Percentiles rank a stretch among this genome's conserved stretches.
These are phyloP conservation scores for Alternaria angustiovoidea DNA, from an alignment of 2,329 filamentous ascomycete species.

Conservation along the genomic window DNA sequence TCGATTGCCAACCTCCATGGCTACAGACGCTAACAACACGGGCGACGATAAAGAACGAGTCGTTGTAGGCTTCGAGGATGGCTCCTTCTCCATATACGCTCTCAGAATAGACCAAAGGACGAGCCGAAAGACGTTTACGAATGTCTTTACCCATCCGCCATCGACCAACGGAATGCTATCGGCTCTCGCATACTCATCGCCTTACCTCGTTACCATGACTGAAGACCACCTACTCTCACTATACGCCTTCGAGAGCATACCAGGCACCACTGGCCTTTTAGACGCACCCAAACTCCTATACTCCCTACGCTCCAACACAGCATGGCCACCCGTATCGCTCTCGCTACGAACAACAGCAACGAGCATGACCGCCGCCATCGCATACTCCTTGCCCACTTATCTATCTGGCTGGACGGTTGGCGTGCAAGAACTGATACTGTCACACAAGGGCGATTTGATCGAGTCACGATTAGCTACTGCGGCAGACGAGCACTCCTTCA, in stretches of 20 bases:
- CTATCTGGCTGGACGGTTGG: slow-evolving; percentile 86
- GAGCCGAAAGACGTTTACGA: slow-evolving; percentile 54
- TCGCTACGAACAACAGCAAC: slow-evolving; percentile 74
- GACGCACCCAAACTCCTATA: slow-evolving; percentile 70
- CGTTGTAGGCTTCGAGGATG: slow-evolving; percentile 50
- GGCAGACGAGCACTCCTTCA: slow-evolving; percentile 58
- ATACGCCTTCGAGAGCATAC: slow-evolving; percentile 65
- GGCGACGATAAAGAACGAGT: slow-evolving; percentile 41
- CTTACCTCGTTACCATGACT: slow-evolving; percentile 82
- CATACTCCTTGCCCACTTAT: slow-evolving; percentile 81
- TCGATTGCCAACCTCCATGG: slow-evolving; percentile 67
- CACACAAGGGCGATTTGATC: slow-evolving; percentile 56
- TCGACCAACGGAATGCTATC: slow-evolving; percentile 72
- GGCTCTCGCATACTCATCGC: slow-evolving; percentile 74
- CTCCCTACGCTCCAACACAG: slow-evolving; percentile 81
- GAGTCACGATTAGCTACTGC: slow-evolving; percentile 61
- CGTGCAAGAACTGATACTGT: slow-evolving; percentile 86
- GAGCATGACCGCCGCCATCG: slow-evolving; percentile 80
- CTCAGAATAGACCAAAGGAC: slow-evolving; percentile 60
- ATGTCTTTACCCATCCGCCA: slow-evolving; percentile 66
- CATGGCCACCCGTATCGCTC: slow-evolving; percentile 79
- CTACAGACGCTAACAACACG: slow-evolving; percentile 62
- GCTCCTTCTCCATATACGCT: slow-evolving; percentile 70
- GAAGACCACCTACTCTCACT: slow-evolving; percentile 76
- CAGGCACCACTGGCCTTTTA: slow-evolving; percentile 25